phyloP scores from a whole-genome alignment of 2,329 filamentous ascomycete species.

The Ophiosphaerella narmari region DNA sequence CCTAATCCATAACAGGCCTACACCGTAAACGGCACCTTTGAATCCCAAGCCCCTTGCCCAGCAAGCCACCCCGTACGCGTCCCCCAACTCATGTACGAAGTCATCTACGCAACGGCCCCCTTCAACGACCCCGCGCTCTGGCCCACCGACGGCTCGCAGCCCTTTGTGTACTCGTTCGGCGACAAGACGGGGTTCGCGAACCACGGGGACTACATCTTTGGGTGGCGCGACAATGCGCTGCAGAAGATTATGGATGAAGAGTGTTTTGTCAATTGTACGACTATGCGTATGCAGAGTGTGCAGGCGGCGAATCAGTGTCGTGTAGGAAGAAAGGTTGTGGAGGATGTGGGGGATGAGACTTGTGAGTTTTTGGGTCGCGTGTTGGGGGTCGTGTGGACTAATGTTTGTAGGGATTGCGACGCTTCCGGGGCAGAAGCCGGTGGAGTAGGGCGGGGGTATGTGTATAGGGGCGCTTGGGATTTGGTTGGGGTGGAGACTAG shows the following conservation, averaged over 20 bases:
- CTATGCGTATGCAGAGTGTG: slow-evolving; percentile 53
- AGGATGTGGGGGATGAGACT: slow-evolving; percentile 50
- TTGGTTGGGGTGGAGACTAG: too few species aligned
- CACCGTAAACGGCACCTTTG: slow-evolving; percentile 27
- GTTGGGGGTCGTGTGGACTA: background rate
- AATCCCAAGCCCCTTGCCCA: slow-evolving; percentile 56
- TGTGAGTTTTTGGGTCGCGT: slow-evolving; percentile 11
- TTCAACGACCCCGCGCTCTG: slow-evolving; percentile 28
- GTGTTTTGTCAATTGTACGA: slow-evolving; percentile 45
- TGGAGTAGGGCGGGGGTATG: too few species aligned
- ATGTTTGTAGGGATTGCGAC: slow-evolving; percentile 1
- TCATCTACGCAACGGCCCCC: slow-evolving; percentile 44
- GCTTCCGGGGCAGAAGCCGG: background rate
- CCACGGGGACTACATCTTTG: slow-evolving; percentile 60
- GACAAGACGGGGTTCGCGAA: slow-evolving; percentile 55
- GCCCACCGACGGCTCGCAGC: slow-evolving; percentile 39
- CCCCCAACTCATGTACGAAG: slow-evolving; percentile 33
- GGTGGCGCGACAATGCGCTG: slow-evolving; percentile 56
- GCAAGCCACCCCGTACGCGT: slow-evolving; percentile 49
- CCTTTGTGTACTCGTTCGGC: slow-evolving; percentile 31
- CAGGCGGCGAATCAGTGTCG: slow-evolving; percentile 55
- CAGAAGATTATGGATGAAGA: slow-evolving; percentile 49
- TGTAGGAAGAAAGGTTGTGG: slow-evolving; percentile 52
- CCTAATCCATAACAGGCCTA: slow-evolving; percentile 13
- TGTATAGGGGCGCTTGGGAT: too few species aligned